Percentiles rank a stretch among this genome's conserved stretches.
Conservation (phyloP, 2,329 filamentous ascomycete species). For the Colletotrichum plurivorum region DNA sequence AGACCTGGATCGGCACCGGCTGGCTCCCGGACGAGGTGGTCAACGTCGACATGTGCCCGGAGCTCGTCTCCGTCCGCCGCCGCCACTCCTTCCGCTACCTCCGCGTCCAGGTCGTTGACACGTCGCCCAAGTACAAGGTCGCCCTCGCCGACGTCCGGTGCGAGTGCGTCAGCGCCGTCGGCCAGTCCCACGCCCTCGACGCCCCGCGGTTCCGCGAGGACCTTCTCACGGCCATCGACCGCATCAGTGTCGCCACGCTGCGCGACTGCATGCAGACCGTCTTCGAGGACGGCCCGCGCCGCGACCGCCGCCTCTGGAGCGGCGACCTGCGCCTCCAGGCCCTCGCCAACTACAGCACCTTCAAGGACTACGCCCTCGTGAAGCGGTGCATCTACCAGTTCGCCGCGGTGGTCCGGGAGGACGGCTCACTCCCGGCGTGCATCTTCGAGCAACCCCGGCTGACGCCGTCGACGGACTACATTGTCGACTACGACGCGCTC, state of each 20-base stretch:
- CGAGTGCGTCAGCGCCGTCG: slow-evolving; percentile 48
- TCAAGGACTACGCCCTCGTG: slow-evolving; percentile 50
- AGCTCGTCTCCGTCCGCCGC: slow-evolving; percentile 47
- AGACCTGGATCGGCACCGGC: slow-evolving; percentile 55
- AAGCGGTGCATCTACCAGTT: slow-evolving; percentile 54
- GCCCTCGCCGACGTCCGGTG: slow-evolving; percentile 47
- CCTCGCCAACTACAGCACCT: slow-evolving; percentile 53
- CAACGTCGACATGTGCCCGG: slow-evolving; percentile 52
- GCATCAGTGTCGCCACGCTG: slow-evolving; percentile 49
- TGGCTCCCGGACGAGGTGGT: slow-evolving; percentile 55
- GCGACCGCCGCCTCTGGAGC: slow-evolving; percentile 54
- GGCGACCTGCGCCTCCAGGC: slow-evolving; percentile 54
- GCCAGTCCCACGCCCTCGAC: slow-evolving; percentile 40
- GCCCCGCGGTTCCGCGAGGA: slow-evolving; percentile 38
- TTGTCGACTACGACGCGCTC: slow-evolving; percentile 54
- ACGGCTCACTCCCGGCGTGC: slow-evolving; percentile 51
- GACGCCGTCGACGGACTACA: slow-evolving; percentile 50
- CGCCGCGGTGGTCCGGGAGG: slow-evolving; percentile 49
- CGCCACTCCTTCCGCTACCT: slow-evolving; percentile 52
- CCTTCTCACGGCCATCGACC: slow-evolving; percentile 47
- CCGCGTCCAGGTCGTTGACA: slow-evolving; percentile 51
- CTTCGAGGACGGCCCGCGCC: slow-evolving; percentile 54
- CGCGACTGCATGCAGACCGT: slow-evolving; percentile 57
- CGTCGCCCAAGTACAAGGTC: slow-evolving; percentile 52
- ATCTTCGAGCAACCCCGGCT: slow-evolving; percentile 51